Evolutionary conservation across 768 basidiomycete genomes (phyloP).

Genomic region (Porpolomopsis calyptriformis): DNA sequence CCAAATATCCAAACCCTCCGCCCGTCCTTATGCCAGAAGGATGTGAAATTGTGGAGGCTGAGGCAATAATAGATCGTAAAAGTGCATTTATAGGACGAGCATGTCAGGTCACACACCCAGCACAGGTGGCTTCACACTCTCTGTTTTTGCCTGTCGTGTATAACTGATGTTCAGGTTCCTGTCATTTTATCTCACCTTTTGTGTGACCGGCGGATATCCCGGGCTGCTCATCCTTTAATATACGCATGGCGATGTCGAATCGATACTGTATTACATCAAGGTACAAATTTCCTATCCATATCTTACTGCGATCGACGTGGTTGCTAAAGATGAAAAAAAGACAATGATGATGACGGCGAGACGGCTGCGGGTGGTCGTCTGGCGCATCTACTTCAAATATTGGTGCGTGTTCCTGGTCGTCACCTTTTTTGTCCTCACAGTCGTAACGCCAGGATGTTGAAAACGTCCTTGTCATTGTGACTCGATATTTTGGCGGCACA

Average conservation of each 20-base stretch:
- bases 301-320: neutral
- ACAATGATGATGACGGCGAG: constrained; percentile 94
- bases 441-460: constrained; percentile 52
- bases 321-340: constrained; percentile 26
- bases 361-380: constrained; percentile 84
- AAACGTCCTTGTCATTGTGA: constrained; percentile 84
- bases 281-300: constrained; percentile 24
- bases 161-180: constrained; percentile 42
- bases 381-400: constrained; percentile 82
- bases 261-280: constrained; percentile 62
- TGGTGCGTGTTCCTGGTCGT: constrained; percentile 37
- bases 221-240: constrained; percentile 71
- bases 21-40: constrained; percentile 38
- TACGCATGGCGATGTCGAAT: constrained; percentile 75
- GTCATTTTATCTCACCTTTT: constrained; percentile 54
- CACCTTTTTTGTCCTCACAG: neutral
- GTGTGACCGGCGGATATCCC: constrained; percentile 61
- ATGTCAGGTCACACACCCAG: constrained; percentile 65
- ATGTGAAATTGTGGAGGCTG: constrained; percentile 57
- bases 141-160: constrained; percentile 10
- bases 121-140: constrained; percentile 39
- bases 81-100: constrained; percentile 82
- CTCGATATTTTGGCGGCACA: constrained; percentile 88
- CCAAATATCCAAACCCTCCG: constrained; percentile 15
- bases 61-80: constrained; percentile 79